Conservation (phyloP, 805 yeast genomes). For the Priceomyces melissophilus region DNA sequence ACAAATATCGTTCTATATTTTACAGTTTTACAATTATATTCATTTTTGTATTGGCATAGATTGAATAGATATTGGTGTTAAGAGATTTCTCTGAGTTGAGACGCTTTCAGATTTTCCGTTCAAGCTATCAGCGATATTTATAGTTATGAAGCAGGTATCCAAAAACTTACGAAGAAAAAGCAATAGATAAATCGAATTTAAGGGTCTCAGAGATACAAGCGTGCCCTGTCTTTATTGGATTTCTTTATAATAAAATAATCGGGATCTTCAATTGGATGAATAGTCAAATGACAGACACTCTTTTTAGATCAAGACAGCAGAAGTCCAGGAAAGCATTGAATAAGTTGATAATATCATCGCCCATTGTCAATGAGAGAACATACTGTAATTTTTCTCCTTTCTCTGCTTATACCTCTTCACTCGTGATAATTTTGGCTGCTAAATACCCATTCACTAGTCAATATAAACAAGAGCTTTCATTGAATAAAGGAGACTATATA, state of each 20-base stretch:
- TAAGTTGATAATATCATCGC: constrained; percentile 24
- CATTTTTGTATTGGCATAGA: too few relatives aligned
- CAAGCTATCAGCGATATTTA: too few relatives aligned
- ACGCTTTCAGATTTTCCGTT: too few relatives aligned
- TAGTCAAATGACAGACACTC: constrained; percentile 17
- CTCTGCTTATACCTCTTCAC: constrained; percentile 4
- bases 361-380: constrained; percentile 8
- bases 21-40: too few relatives aligned
- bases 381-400: constrained; percentile 3
- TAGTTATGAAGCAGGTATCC: background rate
- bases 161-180: background rate
- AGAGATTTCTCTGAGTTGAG: too few relatives aligned
- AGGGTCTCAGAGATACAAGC: too few relatives aligned
- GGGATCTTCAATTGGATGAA: too few relatives aligned
- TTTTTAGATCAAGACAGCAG: constrained; percentile 22
- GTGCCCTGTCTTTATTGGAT: too few relatives aligned
- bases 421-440: constrained; percentile 23
- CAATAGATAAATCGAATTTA: too few relatives aligned
- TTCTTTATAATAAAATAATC: too few relatives aligned
- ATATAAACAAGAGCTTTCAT: constrained; percentile 23
- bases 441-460: constrained; percentile 32
- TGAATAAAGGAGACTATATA: constrained; percentile 25
- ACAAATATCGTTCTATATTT: too few relatives aligned
- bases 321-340: constrained; percentile 24
- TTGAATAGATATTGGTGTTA: too few relatives aligned